These are phyloP conservation scores for Erodium texanum DNA, from an alignment of 441 rosid species.

Conservation along the genomic window DNA sequence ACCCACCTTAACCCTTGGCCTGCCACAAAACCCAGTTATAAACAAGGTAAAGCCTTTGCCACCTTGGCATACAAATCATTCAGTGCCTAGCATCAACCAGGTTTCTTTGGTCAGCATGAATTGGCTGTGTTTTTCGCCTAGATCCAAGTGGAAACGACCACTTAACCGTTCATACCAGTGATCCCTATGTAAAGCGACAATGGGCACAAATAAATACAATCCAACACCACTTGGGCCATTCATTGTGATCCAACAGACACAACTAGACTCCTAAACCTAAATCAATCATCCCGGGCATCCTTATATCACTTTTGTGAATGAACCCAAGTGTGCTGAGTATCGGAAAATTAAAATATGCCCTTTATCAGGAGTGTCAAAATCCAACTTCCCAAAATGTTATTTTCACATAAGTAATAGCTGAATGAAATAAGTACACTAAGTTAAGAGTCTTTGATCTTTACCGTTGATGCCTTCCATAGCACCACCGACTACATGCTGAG, in stretches of 20 bases:
- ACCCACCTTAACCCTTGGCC: constrained; percentile 3
- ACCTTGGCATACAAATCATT: neutral
- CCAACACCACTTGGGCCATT: neutral
- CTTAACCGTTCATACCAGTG: neutral
- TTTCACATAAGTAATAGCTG: neutral
- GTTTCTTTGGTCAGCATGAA: too few relatives aligned
- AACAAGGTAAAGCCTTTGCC: neutral
- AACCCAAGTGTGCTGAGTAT: neutral
- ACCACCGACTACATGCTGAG: constrained; percentile 90
- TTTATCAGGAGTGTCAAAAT: neutral
- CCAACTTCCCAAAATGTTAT: neutral
- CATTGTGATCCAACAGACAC: neutral
- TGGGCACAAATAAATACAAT: neutral
- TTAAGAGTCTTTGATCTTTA: constrained; percentile 23
- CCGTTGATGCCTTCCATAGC: constrained; percentile 98
- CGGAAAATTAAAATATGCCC: neutral
- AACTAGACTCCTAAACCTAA: neutral
- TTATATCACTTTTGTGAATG: neutral
- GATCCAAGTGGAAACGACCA: neutral
- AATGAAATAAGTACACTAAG: constrained; percentile 10
- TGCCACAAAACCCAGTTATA: neutral
- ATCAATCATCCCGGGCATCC: neutral
- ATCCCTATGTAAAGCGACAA: neutral
- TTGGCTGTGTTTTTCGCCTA: neutral
- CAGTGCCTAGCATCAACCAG: neutral